Evolutionary conservation across 2,329 filamentous ascomycete species (phyloP).

Genomic region (Pestalotiopsis sp.): DNA sequence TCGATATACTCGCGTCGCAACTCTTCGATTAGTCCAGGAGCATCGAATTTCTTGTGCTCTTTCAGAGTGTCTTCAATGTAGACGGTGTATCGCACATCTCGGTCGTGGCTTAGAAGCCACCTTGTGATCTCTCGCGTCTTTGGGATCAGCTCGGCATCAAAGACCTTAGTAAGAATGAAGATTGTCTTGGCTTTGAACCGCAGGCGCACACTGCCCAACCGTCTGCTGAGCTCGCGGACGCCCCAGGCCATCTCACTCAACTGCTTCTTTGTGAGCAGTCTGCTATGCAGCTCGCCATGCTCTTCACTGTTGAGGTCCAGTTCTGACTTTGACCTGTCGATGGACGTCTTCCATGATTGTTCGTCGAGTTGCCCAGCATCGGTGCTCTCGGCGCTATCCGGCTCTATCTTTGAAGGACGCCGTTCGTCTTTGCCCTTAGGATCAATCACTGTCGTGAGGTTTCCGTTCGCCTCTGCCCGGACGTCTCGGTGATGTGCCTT

Average conservation of each 20-base stretch:
- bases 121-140: slow-evolving; percentile 75
- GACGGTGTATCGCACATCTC: slow-evolving; percentile 70
- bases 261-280: slow-evolving; percentile 93
- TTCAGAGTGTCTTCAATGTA: slow-evolving; percentile 80
- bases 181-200: slow-evolving; percentile 80
- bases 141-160: slow-evolving; percentile 76
- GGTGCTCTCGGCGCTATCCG: slow-evolving; percentile 38
- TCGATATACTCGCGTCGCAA: slow-evolving; percentile 45
- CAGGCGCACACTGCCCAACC: slow-evolving; percentile 78
- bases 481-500: slow-evolving; percentile 24
- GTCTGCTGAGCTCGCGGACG: slow-evolving; percentile 85
- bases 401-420: slow-evolving; percentile 33
- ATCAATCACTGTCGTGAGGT: slow-evolving; percentile 30
- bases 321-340: slow-evolving; percentile 43
- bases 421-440: slow-evolving; percentile 31
- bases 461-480: slow-evolving; percentile 25
- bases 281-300: slow-evolving; percentile 47
- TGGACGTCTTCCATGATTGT: slow-evolving; percentile 51
- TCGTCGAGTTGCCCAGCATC: slow-evolving; percentile 57
- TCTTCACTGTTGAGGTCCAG: slow-evolving; percentile 35
- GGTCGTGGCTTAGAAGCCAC: slow-evolving; percentile 77
- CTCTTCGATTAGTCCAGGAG: slow-evolving; percentile 65
- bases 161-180: slow-evolving; percentile 89
- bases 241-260: slow-evolving; percentile 97
- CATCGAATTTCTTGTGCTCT: slow-evolving; percentile 72